phyloP scores from a whole-genome alignment of 768 basidiomycete species.

The Russula sp. region DNA sequence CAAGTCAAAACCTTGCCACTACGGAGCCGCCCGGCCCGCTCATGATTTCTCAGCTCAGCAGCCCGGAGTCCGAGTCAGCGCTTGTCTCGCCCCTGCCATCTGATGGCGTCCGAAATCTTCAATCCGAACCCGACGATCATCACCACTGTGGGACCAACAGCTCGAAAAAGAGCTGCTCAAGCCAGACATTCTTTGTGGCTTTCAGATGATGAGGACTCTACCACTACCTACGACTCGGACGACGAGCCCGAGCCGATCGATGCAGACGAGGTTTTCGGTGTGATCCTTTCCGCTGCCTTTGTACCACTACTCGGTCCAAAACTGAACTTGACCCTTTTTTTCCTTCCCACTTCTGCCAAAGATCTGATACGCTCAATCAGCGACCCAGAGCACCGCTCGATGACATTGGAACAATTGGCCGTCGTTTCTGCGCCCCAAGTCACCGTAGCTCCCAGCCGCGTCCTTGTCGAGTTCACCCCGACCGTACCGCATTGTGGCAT shows the following conservation, averaged over 20 bases:
- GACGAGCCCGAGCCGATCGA: conserved; percentile 70
- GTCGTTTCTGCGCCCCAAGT: conserved; percentile 93
- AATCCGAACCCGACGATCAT: conserved; percentile 92
- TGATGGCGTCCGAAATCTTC: conserved; percentile 55
- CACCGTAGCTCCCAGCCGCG: conserved; percentile 49
- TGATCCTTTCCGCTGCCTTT: conserved; percentile 1
- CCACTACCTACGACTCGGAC: conserved; percentile 25
- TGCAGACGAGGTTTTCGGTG: conserved; percentile 90
- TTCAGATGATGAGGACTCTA: conserved; percentile 28
- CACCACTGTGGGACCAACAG: conserved; percentile 41
- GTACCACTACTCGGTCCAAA: not conserved
- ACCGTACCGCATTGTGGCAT: conserved; percentile 97
- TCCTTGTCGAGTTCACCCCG: conserved; percentile 91
- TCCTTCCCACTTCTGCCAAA: conserved; percentile 28
- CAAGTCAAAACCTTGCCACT: not conserved
- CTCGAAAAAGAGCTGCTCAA: conserved; percentile 36
- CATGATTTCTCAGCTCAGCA: not conserved
- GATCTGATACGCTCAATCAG: conserved; percentile 89
- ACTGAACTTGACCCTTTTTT: not conserved
- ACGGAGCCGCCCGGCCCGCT: conserved; percentile 3
- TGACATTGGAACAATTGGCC: conserved; percentile 86
- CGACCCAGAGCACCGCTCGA: conserved; percentile 91
- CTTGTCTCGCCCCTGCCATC: not conserved
- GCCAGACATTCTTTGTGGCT: conserved; percentile 57
- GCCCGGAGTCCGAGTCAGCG: no score